Conservation (phyloP, 495 filamentous ascomycete genomes). For the Ramalina peruviana region DNA sequence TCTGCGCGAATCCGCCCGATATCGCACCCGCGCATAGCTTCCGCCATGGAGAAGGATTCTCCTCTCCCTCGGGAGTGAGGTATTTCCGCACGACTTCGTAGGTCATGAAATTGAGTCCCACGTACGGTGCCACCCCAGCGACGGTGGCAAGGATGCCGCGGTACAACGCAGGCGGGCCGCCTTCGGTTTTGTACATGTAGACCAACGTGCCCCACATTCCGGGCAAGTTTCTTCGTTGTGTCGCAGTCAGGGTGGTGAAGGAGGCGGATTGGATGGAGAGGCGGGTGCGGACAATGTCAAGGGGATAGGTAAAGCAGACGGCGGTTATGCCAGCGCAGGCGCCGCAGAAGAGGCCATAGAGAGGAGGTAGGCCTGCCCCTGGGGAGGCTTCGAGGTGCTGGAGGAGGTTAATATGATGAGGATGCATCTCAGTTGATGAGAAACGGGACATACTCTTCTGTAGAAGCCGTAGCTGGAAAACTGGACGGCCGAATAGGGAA, state of each 20-base stretch:
- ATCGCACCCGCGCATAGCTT: slow-evolving; percentile 84
- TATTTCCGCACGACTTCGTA: slow-evolving; percentile 80
- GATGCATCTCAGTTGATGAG: neutral
- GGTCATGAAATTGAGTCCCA: slow-evolving; percentile 95
- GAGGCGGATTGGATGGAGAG: slow-evolving; percentile 94
- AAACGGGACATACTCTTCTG: slow-evolving; percentile 53
- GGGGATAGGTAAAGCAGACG: slow-evolving; percentile 65
- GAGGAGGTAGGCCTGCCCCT: slow-evolving; percentile 49
- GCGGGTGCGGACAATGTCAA: slow-evolving; percentile 91
- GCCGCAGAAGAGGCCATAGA: slow-evolving; percentile 66
- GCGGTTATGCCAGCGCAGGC: slow-evolving; percentile 88
- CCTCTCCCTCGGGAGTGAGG: slow-evolving; percentile 75
- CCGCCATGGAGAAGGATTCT: slow-evolving; percentile 62
- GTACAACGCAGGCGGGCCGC: slow-evolving; percentile 71
- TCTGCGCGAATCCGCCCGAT: slow-evolving; percentile 92
- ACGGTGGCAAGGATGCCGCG: slow-evolving; percentile 87
- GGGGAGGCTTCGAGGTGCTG: slow-evolving; percentile 65
- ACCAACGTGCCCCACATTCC: slow-evolving; percentile 85
- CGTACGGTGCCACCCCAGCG: slow-evolving; percentile 89
- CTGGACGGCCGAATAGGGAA: slow-evolving; percentile 95
- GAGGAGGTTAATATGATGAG: neutral
- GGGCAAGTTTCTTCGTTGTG: slow-evolving; percentile 51
- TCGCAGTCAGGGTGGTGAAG: slow-evolving; percentile 56
- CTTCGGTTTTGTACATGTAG: slow-evolving; percentile 80
- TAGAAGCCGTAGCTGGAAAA: slow-evolving; percentile 97